Base-by-base conservation (phyloP, 306 rosid species). In the Vigna mungo region DNA sequence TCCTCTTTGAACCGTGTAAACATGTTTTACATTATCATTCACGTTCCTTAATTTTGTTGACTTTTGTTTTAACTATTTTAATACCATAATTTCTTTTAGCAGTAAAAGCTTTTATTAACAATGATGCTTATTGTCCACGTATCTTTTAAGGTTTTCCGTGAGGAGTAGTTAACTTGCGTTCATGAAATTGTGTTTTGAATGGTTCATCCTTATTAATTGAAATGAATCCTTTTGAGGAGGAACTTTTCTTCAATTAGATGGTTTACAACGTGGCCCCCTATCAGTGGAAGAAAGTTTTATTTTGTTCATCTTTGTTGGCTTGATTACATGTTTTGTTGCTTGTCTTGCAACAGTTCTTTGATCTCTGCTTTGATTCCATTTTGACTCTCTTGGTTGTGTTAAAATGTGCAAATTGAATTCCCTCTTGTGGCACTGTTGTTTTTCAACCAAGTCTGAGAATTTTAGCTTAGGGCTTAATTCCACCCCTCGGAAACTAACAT, bases 231-330 rank as follows among this genome's bases (percentile, higher is more conserved):
- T n/a, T 70, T 32, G 48, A 70, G 27, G 32, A 70, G 46, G 12
- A 30, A n/a, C 15, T 25, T 17, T 49, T 47, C 32, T 51, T 70
- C 32, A 9, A 9, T 17, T 70, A 17, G 62, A 51, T n/a, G 61
- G 51, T n/a, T 70, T 49, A 18, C 18, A 5, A 15, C 52, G 4
- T 9, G 36, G 71, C 52, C 37, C 7, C 43, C 43, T 30, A 1
- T 77, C 3, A 11, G 74, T 6, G 20, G 20, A 77, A 20, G 68
- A n/a, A 13, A 77, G 44, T 36, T 74, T 71, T 6, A 27, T 41
- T 41, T 2, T 41, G 46, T 41, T 9, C 46, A 41, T 41, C 3
- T 9, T 13, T 32, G 58, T 32, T 18, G 20, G n/a, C 30, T 59
- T 54, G 39, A 13, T 17, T 53, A 6, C 32, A 4, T 4, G 17